Percentiles rank a stretch among this genome's conserved stretches.
Evolutionary conservation across 768 basidiomycete species (phyloP).

Genomic region (Boletales sp.): DNA sequence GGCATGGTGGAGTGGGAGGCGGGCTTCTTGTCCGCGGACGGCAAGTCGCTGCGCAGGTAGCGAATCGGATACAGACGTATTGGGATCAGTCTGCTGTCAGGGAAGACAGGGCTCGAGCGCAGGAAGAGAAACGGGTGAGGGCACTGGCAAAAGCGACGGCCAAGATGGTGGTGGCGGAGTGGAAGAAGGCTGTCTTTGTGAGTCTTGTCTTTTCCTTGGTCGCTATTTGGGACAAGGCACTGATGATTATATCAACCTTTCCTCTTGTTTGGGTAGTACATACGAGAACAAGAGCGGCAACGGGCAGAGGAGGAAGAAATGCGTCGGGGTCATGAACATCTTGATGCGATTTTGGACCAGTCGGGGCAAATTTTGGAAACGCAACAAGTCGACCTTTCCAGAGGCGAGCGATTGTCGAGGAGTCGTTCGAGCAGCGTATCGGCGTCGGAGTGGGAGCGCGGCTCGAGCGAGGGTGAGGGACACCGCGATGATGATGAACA

Average conservation of each 20-base stretch:
- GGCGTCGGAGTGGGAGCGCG: slow-evolving; percentile 21
- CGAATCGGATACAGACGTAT: slow-evolving; percentile 63
- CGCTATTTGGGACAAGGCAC: no score
- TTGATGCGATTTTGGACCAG: slow-evolving; percentile 87
- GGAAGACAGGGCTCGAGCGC: slow-evolving; percentile 53
- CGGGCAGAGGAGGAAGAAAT: slow-evolving; percentile 73
- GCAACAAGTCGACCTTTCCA: slow-evolving; percentile 67
- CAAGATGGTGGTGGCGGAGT: slow-evolving; percentile 68
- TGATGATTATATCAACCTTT: no score
- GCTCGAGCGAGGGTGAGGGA: slow-evolving; percentile 21
- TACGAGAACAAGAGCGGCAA: slow-evolving; percentile 65
- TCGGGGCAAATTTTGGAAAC: slow-evolving; percentile 84
- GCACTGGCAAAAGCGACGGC: slow-evolving; percentile 69
- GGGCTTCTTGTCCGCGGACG: slow-evolving; percentile 28
- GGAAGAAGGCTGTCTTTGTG: slow-evolving; percentile 86
- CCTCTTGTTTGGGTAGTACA: slow-evolving; percentile 45
- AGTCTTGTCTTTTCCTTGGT: slow-evolving; percentile 28
- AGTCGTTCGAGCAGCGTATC: slow-evolving; percentile 59
- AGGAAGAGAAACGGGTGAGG: slow-evolving; percentile 66
- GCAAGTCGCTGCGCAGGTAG: slow-evolving; percentile 52
- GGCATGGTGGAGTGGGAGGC: slow-evolving; percentile 10
- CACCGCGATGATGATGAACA: slow-evolving; percentile 17
- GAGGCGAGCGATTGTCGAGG: slow-evolving; percentile 42
- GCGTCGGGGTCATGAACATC: slow-evolving; percentile 75
- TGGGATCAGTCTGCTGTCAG: slow-evolving; percentile 68